Conservation (phyloP, 495 filamentous ascomycete genomes). For the Podospora appendiculata region DNA sequence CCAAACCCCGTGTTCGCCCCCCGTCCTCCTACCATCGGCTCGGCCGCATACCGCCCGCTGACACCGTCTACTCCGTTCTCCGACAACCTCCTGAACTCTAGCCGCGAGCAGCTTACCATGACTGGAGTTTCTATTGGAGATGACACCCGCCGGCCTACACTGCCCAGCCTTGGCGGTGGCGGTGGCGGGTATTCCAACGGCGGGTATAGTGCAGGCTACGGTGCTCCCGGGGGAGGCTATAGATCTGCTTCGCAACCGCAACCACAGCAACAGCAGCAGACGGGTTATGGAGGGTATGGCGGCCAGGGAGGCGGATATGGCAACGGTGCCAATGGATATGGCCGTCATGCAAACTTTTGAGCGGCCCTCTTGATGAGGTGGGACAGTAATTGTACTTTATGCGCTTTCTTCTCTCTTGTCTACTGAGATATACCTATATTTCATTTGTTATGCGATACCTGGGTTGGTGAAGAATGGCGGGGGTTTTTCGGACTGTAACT, state of each 20-base stretch:
- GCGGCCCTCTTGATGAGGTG: no score
- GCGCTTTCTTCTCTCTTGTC: no score
- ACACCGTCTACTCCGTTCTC: constrained; percentile 19
- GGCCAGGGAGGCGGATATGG: no score
- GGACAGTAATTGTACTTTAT: no score
- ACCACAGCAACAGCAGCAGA: not conserved
- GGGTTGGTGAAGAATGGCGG: no score
- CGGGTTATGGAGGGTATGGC: no score
- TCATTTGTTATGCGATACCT: no score
- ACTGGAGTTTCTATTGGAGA: constrained; percentile 11
- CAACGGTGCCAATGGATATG: no score
- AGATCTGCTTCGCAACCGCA: not conserved
- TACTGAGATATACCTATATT: no score
- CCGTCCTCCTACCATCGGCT: constrained; percentile 5
- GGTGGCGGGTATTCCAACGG: constrained; percentile 2
- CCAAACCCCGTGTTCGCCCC: constrained; percentile 7
- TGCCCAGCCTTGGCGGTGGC: constrained; percentile 18
- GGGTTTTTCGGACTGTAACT: no score
- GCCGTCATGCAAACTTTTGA: no score
- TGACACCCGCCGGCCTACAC: constrained; percentile 17
- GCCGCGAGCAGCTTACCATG: constrained; percentile 22
- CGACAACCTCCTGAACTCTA: constrained; percentile 4
- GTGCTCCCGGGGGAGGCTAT: not conserved
- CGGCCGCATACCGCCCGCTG: constrained; percentile 17
- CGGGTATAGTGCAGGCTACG: constrained; percentile 7